Conservation (phyloP, 148 eudicot genomes). For the Rhododendron henanense region DNA sequence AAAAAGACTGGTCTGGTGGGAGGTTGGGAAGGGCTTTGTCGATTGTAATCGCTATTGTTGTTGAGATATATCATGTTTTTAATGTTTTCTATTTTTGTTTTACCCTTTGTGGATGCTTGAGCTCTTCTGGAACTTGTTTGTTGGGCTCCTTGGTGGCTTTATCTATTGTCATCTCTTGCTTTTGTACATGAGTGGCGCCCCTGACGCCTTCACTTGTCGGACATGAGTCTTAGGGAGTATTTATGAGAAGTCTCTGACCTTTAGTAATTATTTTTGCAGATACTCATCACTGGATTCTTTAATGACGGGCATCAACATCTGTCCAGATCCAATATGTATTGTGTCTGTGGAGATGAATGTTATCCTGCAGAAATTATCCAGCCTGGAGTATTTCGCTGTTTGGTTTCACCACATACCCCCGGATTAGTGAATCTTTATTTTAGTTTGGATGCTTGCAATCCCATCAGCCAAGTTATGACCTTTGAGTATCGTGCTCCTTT, state of each 20-base stretch:
- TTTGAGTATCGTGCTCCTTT: conserved; percentile 64
- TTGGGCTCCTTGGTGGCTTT: background rate
- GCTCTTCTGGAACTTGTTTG: background rate
- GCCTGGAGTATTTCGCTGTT: conserved; percentile 77
- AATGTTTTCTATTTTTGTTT: background rate
- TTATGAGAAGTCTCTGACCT: conserved; percentile 1
- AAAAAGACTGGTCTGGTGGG: background rate
- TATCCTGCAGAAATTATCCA: conserved; percentile 61
- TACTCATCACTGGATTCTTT: conserved; percentile 75
- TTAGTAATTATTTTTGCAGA: conserved; percentile 42
- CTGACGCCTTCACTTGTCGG: background rate
- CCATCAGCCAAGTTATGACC: conserved; percentile 67
- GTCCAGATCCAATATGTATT: conserved; percentile 45
- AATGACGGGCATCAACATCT: conserved; percentile 44
- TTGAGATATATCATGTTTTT: background rate
- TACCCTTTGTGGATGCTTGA: background rate
- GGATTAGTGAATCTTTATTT: conserved; percentile 65
- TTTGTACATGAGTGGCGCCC: background rate
- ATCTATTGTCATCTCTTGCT: background rate
- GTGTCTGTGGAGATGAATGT: conserved; percentile 71
- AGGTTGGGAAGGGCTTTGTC: background rate
- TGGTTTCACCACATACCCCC: conserved; percentile 58
- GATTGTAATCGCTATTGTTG: background rate
- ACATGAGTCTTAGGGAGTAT: background rate
- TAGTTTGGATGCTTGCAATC: conserved; percentile 68